Conservation (phyloP, 805 yeast genomes). For the Candida maesae region DNA sequence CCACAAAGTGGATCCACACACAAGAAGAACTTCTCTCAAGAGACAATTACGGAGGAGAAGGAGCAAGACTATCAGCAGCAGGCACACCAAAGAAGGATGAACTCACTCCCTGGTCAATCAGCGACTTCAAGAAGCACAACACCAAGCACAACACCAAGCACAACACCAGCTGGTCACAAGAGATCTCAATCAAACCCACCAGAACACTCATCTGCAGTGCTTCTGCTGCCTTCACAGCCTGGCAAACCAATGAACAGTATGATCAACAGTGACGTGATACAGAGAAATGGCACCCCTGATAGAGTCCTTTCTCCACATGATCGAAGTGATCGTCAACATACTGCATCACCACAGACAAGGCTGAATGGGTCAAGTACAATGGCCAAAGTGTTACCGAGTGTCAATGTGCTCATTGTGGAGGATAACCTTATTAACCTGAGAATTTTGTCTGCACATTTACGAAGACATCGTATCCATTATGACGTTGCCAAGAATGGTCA, state of each 20-base stretch:
- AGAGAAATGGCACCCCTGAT: conserved; percentile 5
- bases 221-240: conserved; percentile 18
- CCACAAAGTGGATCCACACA: conserved; percentile 2
- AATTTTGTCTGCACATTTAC: conserved; percentile 82
- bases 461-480: conserved; percentile 79
- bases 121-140: conserved; percentile 8
- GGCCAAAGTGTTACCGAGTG: conserved; percentile 75
- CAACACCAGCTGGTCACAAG: conserved; percentile 10
- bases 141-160: conserved; percentile 4
- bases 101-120: conserved; percentile 17
- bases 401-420: conserved; percentile 90
- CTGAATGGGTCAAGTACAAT: conserved; percentile 27
- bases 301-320: conserved; percentile 8
- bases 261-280: not conserved
- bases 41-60: conserved; percentile 23
- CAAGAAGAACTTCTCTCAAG: conserved; percentile 18
- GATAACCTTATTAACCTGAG: conserved; percentile 94
- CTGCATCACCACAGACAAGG: conserved; percentile 3
- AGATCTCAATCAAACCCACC: conserved; percentile 27
- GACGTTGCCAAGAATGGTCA: conserved; percentile 89
- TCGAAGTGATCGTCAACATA: not conserved
- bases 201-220: conserved; percentile 24
- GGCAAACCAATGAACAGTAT: not conserved
- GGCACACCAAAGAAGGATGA: conserved; percentile 13
- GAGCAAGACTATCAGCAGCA: conserved; percentile 19